Conservation (phyloP, 139 green algal genomes). For the Closterium sp. region DNA sequence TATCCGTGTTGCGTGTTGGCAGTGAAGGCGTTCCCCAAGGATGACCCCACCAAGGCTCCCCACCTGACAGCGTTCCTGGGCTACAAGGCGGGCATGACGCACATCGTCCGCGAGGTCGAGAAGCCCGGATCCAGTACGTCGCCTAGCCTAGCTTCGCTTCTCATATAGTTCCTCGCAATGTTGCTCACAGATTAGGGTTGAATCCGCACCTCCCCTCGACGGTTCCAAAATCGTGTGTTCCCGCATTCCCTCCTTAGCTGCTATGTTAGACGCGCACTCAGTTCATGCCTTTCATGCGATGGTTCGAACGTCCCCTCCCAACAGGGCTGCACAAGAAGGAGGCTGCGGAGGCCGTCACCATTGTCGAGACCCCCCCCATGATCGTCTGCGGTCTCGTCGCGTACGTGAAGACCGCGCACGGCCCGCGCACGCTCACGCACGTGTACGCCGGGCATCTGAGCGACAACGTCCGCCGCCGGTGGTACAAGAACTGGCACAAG, state of each 20-base stretch:
- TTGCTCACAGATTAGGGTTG: too few species aligned
- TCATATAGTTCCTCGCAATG: too few species aligned
- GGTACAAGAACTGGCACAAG: conserved; percentile 99
- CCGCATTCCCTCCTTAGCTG: neutral
- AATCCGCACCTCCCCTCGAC: too few species aligned
- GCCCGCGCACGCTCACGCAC: conserved; percentile 88
- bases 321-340: conserved; percentile 99
- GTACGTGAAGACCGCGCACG: conserved; percentile 92
- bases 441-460: conserved; percentile 96
- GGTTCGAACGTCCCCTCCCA: neutral
- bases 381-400: conserved; percentile 96
- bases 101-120: conserved; percentile 98
- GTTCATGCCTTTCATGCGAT: neutral
- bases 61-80: conserved; percentile 98
- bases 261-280: neutral
- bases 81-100: conserved; percentile 93
- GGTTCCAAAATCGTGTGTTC: neutral
- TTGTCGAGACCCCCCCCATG: conserved; percentile 96
- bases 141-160: neutral
- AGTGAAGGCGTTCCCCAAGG: conserved; percentile 89
- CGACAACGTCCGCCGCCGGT: conserved; percentile 87
- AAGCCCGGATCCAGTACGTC: conserved; percentile 89
- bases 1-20: conserved; percentile 16
- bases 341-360: conserved; percentile 93
- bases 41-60: conserved; percentile 82